Evolutionary conservation across 495 filamentous ascomycete genomes (phyloP), one percentile per base, ranked within the genome.

Genomic region (Aspergillus nanangensis): DNA sequence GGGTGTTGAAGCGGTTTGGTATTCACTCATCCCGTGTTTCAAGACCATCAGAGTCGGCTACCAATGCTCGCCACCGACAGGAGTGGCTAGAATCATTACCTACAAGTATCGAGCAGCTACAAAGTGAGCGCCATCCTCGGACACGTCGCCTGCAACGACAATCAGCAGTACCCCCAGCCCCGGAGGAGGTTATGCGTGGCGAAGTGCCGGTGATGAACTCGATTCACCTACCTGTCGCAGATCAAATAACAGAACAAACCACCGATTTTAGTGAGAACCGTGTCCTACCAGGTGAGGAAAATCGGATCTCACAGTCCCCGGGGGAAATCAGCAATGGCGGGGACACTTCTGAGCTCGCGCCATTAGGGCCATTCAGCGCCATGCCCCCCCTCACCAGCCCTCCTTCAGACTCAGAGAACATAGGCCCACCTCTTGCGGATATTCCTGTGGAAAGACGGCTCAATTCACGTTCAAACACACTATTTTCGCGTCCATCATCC

Each of bases 401-500:
- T 7, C 44, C 52, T 5, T 53, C 56, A 37, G 49, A 41, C 29
- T 31, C 40, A 17, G 53, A 47, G 11, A 46, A 53, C 32, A 29
- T 41, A 32, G 55, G 45, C 31, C 19, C 44, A 9, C 54, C 44
- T 31, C 40, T 34, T 21, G 50, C 5, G 1, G 52, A 62, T 15
- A 40, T 37, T 20, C 19, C 39, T 21, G 38, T 20, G 31, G 48
- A 49, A 38, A 49, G 53, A 4, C 59, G 58, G 34, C 62, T 56
- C 19, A 55, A 45, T 15, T 72, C 70, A 15, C 69, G 62, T 9
- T 64, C 70, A 33, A 66, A 72, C 42, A 75, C 70, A 1, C 54
- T 72, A 0, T 70, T 69, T 23, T 72, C 71, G 37, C 70, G 52
- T 5, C 59, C 65, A 23, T 66, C 63, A 23, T 72, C 67, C 29